These are phyloP conservation scores for Collariella sp. DNA, from an alignment of 495 filamentous ascomycete genomes.

Conservation along the genomic window DNA sequence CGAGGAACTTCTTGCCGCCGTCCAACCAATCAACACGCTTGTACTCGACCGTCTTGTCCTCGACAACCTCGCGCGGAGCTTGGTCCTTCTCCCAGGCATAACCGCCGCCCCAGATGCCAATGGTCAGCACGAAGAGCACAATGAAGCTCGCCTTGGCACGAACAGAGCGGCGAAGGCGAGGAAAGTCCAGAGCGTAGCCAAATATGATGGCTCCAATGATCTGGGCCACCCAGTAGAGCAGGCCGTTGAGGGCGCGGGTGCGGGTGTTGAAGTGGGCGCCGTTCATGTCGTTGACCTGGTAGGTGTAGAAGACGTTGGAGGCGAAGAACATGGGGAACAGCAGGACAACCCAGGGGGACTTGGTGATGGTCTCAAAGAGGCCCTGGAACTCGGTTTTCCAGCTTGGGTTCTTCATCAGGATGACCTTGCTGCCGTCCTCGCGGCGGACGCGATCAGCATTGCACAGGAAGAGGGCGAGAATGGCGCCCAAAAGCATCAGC, in stretches of 20 bases:
- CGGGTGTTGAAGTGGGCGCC: conserved; percentile 70
- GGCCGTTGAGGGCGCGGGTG: conserved; percentile 71
- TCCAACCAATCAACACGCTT: conserved; percentile 55
- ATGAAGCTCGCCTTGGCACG: conserved; percentile 65
- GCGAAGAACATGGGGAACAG: conserved; percentile 85
- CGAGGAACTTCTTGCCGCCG: conserved; percentile 50
- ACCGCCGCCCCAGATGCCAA: conserved; percentile 81
- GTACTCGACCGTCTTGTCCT: conserved; percentile 19
- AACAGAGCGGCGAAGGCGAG: conserved; percentile 53
- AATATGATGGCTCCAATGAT: conserved; percentile 76
- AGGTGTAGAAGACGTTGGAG: conserved; percentile 75
- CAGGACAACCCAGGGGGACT: conserved; percentile 68
- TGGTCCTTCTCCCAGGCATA: conserved; percentile 65
- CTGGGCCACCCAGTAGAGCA: conserved; percentile 81
- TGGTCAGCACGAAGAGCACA: conserved; percentile 62
- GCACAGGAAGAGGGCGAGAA: conserved; percentile 62
- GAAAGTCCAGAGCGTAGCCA: conserved; percentile 65
- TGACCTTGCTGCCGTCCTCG: conserved; percentile 65
- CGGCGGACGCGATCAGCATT: conserved; percentile 71
- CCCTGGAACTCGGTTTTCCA: conserved; percentile 72
- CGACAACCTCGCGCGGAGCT: conserved; percentile 41
- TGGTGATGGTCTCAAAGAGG: conserved; percentile 62
- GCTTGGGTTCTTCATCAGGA: conserved; percentile 79
- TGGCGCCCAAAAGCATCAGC: conserved; percentile 68
- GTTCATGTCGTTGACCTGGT: conserved; percentile 57